These are phyloP conservation scores for Alternaria postmessia DNA, from an alignment of 2,329 filamentous ascomycete genomes.

Conservation along the genomic window DNA sequence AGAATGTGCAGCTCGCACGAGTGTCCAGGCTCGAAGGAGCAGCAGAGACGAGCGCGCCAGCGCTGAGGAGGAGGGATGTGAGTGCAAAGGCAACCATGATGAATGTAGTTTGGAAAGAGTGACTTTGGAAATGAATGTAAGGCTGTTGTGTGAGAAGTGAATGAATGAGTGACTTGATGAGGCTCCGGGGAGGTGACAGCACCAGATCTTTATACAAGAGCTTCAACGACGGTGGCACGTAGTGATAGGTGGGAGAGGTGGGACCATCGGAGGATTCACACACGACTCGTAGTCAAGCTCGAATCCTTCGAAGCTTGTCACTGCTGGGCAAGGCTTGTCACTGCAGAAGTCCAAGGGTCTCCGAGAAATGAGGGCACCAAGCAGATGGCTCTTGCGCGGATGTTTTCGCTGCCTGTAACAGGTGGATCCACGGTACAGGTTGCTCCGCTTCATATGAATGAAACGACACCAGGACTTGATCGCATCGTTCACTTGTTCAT, in stretches of 20 bases:
- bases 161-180: slow-evolving; percentile 7
- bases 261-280: background rate
- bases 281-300: background rate
- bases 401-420: background rate
- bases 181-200: slow-evolving; percentile 3
- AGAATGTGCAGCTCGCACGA: slow-evolving; percentile 63
- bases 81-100: slow-evolving; percentile 35
- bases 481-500: background rate
- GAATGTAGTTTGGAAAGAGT: slow-evolving; percentile 13
- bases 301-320: slow-evolving; percentile 8
- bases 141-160: slow-evolving; percentile 7
- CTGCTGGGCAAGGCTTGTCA: slow-evolving; percentile 15
- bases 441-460: slow-evolving; percentile 1
- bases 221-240: background rate
- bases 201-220: slow-evolving; percentile 26
- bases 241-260: background rate
- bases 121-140: slow-evolving; percentile 20
- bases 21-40: slow-evolving; percentile 40
- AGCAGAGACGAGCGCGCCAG: slow-evolving; percentile 42
- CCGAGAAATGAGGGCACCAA: slow-evolving; percentile 7
- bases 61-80: slow-evolving; percentile 33
- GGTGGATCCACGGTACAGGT: background rate
- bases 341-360: background rate
- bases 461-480: background rate
- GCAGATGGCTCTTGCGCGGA: background rate